Base-by-base conservation (phyloP, 108 stramenopile species). In the Pseudonitzschia pungens region DNA sequence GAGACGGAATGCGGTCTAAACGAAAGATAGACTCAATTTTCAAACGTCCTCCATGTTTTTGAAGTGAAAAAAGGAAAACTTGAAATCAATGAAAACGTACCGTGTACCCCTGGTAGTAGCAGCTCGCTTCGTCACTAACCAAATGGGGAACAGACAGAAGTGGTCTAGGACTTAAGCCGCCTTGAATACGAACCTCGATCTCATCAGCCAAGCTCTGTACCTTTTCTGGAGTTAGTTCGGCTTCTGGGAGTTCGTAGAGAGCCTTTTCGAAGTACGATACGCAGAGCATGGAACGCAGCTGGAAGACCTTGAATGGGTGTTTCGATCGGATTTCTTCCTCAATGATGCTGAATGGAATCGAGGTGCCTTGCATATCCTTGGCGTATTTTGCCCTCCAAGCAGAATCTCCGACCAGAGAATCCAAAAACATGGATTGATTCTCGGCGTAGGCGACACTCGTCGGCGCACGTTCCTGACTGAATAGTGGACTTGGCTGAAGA, bases 231-330 rank as follows among this genome's bases (percentile, higher is more conserved):
- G 90, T 88, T 11, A 91, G 48, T 48, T 88, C 82, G 14, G 81
- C 76, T 31, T 90, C 89, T 2, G 85, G 65, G 62, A 88, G 73
- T 67, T 90, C 89, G 74, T 90, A 90, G 21, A 90, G 74, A 9
- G 84, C 82, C 83, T 86, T 87, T 73, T 90, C 89, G 73, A 90
- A 90, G 48, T 88, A 90, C 18, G 85, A 77, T 9, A 90, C 89
- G 1, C 83, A 72, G 21, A 90, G 51, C 89, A 90, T 88, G 7
- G 72, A 83, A 18, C 89, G 76, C 27, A 90, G 54, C 54, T 57
- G 67, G 28, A 87, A 84, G 1, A 89, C 89, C 20, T 75, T 57
- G 67, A 81, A 90, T 0, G 89, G 87, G 77, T 90, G 87, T 20
- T 83, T 88, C 36, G 89, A 64, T 32, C 77, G 74, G 73, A 90